Base-by-base conservation (phyloP, 805 yeast genomes). In the Myxozyma kluyveri region DNA sequence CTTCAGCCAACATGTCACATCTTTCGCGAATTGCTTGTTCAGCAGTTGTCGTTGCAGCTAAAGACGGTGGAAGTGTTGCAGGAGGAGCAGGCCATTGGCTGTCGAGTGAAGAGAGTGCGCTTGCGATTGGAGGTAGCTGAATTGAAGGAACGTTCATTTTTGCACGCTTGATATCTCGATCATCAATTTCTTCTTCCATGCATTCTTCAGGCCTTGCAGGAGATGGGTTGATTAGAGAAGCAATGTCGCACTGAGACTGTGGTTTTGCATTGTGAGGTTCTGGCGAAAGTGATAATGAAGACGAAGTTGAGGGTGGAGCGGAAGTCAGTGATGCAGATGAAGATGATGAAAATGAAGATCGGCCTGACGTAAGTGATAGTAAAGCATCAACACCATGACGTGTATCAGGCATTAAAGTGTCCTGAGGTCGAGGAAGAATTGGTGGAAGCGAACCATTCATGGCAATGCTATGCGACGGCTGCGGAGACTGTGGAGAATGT, bases 301-400 rank as follows among this genome's bases (percentile, higher is more conserved):
- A 29, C 9, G 33, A 29, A 9, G 33, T 9, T 14, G 9, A 9
- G 33, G 14, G 12, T 9, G 33, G 33, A 14, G 14, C 33, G n/a
- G 9, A 9, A 9, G 33, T 9, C 33, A 14, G 14, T 9, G 14
- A 9, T 14, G 33, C 9, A 29, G 33, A 29, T 9, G 33, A 29
- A 9, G 33, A 14, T 14, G 9, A 9, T 9, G 14, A 9, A 29
- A 14, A 14, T 9, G 14, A 9, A 18, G 12, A 21, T 17, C 6
- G 39, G 42, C n/a, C 41, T 10, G 42, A 12, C 6, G 45, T 44
- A 12, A 56, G 51, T 7, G 54, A 42, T 6, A 56, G 58, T 1
- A 56, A 36, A 2, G 60, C 60, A 39, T 56, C 60, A 26, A 56
- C 60, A 37, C 60, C 60, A 29, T 53, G 58, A 1, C 58, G 45